These are phyloP conservation scores for Neurospora terricola DNA, from an alignment of 495 filamentous ascomycete species.

Conservation along the genomic window DNA sequence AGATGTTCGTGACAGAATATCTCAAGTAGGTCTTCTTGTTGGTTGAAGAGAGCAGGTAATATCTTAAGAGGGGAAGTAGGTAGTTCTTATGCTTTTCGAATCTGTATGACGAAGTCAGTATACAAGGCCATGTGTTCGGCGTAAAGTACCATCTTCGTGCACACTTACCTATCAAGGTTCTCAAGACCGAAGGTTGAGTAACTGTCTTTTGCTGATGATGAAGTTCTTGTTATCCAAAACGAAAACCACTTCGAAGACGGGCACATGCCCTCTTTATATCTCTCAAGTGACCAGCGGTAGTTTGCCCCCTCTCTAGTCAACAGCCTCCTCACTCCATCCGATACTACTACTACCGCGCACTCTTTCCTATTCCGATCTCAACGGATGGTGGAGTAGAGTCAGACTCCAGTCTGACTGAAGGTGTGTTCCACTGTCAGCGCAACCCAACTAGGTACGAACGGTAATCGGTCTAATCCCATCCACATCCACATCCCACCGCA, in stretches of 20 bases:
- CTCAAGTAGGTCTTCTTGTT: not conserved
- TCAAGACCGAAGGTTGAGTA: not conserved
- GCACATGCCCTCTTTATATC: not conserved
- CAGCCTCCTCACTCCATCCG: not conserved
- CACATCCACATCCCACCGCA: not conserved
- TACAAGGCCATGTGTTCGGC: not conserved
- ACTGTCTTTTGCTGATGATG: not conserved
- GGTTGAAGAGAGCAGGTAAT: not conserved
- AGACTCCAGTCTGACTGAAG: not conserved
- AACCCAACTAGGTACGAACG: not conserved
- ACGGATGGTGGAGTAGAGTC: not conserved
- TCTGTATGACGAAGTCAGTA: not conserved
- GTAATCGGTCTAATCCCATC: not conserved
- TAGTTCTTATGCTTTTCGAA: not conserved
- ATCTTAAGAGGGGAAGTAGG: not conserved
- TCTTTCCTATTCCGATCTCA: not conserved
- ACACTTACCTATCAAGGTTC: not conserved
- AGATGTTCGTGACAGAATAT: not conserved
- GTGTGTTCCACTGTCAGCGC: not conserved
- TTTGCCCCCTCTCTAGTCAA: not conserved
- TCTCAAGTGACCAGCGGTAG: not conserved
- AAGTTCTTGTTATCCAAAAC: not conserved
- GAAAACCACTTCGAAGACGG: not conserved
- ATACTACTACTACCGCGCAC: not conserved
- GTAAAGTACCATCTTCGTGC: not conserved